Evolutionary conservation across 805 yeast genomes (phyloP), one percentile per base, ranked within the genome.

Genomic region (Ogataea minuta): DNA sequence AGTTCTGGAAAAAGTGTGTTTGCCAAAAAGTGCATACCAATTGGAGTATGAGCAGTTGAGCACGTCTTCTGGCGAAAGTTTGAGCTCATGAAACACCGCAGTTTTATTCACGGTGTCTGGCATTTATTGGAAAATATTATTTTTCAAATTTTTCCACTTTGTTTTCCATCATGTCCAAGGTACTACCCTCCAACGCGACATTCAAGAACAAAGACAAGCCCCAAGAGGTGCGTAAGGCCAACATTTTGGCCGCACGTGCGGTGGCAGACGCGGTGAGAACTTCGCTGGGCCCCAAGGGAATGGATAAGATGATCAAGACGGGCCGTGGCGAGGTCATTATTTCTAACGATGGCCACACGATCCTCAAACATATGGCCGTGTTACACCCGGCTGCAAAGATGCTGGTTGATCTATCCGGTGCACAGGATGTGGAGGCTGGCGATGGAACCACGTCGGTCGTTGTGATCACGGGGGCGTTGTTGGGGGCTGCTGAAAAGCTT

Each of bases 371-470:
- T 63, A 93, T 93, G 98, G 98, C 99, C 2, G 95, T 93, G 35
- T 74, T 93, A 60, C 99, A 93, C 62, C 99, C 99, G 2, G 99
- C 96, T 2, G 99, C 99, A 1, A 84, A 89, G 58, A 93, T 93
- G 98, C 62, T 77, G 57, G 99, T 93, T 31, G 98, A 93, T 60
- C 86, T 93, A 19, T 84, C 95, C 44, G 96, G 90, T 28, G 98
- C 99, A 1, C 99, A 93, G 67, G 99, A 93, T 56, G 84, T 90
- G 26, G 99, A 90, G 64, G 99, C 98, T n/a, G 99, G 99, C 40
- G 99, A 93, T 62, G 99, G 99, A 49, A 93, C 99, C 23, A 93
- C 99, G 0, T 83, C 96, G 2, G 99, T 93, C 23, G 99, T 95
- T 20, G 91, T 93, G 39, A 72, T 93, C 46, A 87, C 97, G 5